Evolutionary conservation across 192 early-diverging fungal genomes (phyloP).

Genomic region (Podila clonocystis): DNA sequence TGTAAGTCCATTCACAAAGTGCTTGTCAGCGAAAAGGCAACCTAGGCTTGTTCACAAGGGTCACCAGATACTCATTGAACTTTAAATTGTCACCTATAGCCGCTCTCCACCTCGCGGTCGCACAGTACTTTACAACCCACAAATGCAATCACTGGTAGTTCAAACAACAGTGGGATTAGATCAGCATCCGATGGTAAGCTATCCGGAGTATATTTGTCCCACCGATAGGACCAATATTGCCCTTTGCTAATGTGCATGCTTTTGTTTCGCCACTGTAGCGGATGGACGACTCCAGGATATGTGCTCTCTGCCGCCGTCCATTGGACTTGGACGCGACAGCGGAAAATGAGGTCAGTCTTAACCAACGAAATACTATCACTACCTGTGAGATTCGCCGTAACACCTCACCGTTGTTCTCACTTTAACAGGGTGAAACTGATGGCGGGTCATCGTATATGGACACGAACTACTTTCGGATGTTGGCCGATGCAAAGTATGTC

Average conservation of each 20-base stretch:
- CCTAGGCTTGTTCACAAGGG: too few relatives aligned
- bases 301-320: constrained; percentile 52
- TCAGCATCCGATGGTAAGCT: constrained; percentile 28
- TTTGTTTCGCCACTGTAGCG: constrained; percentile 23
- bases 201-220: too few relatives aligned
- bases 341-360: constrained; percentile 11
- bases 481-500: constrained; percentile 53
- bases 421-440: constrained; percentile 7
- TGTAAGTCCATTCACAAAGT: constrained; percentile 41
- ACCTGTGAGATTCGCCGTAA: background rate
- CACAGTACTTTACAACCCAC: constrained; percentile 74
- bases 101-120: constrained; percentile 55
- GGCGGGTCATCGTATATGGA: constrained; percentile 54
- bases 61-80: background rate
- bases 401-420: background rate
- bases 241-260: background rate
- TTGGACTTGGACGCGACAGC: constrained; percentile 20
- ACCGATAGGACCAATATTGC: too few relatives aligned
- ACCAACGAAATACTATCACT: background rate
- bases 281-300: constrained; percentile 22
- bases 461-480: constrained; percentile 66
- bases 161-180: constrained; percentile 42
- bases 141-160: constrained; percentile 61
- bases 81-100: background rate
- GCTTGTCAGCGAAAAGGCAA: background rate